Conservation (phyloP, 495 filamentous ascomycete genomes). For the Talaromyces thailandensis region DNA sequence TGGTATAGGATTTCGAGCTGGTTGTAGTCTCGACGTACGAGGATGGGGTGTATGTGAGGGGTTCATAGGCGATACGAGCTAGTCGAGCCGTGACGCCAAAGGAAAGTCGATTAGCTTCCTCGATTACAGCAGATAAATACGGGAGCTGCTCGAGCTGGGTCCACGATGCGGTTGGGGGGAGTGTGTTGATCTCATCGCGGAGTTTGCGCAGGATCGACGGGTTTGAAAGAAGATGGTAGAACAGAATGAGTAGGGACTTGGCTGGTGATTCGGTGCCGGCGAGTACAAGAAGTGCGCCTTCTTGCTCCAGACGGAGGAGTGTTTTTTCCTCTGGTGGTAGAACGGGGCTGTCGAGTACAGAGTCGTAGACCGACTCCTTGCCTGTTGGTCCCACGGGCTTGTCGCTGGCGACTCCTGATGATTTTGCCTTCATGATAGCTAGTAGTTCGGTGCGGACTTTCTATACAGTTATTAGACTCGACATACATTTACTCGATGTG, state of each 20-base stretch:
- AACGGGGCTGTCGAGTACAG: conserved; percentile 22
- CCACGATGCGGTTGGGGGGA: conserved; percentile 16
- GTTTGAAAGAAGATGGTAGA: conserved; percentile 28
- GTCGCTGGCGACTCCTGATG: conserved; percentile 14
- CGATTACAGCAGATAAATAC: conserved; percentile 34
- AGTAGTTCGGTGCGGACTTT: conserved; percentile 25
- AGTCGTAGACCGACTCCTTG: conserved; percentile 24
- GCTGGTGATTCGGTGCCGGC: conserved; percentile 27
- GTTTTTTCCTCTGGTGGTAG: conserved; percentile 25
- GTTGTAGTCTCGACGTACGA: conserved; percentile 9
- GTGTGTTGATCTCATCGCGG: conserved; percentile 20
- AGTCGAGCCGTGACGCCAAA: conserved; percentile 23
- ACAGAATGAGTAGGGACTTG: conserved; percentile 20
- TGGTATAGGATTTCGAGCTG: conserved; percentile 9
- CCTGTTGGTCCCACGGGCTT: conserved; percentile 8
- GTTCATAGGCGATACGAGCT: conserved; percentile 21
- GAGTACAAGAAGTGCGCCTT: conserved; percentile 24
- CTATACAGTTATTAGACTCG: conserved; percentile 16
- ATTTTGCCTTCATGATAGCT: conserved; percentile 22
- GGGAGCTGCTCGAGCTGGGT: conserved; percentile 33
- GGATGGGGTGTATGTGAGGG: conserved; percentile 16
- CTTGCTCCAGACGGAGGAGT: conserved; percentile 27
- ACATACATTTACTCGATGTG: background rate
- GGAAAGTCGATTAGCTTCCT: conserved; percentile 33
- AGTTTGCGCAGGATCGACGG: conserved; percentile 19